Evolutionary conservation across 2,329 filamentous ascomycete genomes (phyloP), one percentile per base, ranked within the genome.

Genomic region (Nigrospora osmanthi): DNA sequence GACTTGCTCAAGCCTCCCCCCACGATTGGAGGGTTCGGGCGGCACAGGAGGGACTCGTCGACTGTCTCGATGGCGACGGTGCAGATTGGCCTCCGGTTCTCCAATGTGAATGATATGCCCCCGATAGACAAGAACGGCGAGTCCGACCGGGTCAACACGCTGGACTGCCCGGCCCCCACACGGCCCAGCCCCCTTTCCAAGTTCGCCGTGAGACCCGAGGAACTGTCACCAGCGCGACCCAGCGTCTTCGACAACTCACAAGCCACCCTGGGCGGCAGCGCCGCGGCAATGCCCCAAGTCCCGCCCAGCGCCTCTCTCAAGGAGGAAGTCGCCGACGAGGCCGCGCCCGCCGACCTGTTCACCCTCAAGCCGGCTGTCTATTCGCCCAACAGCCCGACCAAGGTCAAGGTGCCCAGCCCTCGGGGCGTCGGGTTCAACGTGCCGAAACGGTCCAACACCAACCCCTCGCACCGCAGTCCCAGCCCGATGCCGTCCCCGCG

Each of bases 51-150:
- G 38, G 71, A 79, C 47, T 81, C 80, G 6, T 87, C 83, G 1
- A 69, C 80, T 36, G 71, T 70, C 14, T 86, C 83, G 38, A 78
- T 78, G 11, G 81, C 81, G 19, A 87, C 82, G 0, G 82, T 87
- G 11, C 82, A 86, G 56, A 87, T 87, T 42, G 83, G 83, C 2
- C 68, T 87, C 14, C 76, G 83, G 11, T 69, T 87, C 45, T 87
- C 83, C 23, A 79, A 73, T 44, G 71, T 76, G 31, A 65, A 72
- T 13, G 73, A 78, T 50, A 70, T 78, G 49, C 62, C 66, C 1
- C 65, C 64, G 14, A 55, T 64, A 15, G 54, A 61, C 35, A 59
- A 43, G 49, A 61, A 4, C 19, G 14, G 48, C 41, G 53, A 66
- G 49, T 49, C 63, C 44, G 46, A 64, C 47, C 64, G 66, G 42